Percentiles rank a stretch among this genome's conserved stretches.
Conservation (phyloP, 1,139 yeast genomes). For the Taiozyma sp. region DNA sequence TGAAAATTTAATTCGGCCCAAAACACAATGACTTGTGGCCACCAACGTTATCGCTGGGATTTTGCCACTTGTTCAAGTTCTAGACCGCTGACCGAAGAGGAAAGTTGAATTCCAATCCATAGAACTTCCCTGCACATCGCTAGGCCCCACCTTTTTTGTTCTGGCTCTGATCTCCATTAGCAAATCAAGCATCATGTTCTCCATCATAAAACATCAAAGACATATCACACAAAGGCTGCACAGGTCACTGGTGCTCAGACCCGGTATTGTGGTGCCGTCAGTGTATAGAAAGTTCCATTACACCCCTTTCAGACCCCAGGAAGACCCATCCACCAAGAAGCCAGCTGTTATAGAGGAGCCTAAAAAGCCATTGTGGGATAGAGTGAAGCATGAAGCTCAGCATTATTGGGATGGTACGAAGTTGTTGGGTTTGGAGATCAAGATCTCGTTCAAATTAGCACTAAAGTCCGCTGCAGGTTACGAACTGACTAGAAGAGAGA, state of each 20-base stretch:
- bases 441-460: constrained; percentile 77
- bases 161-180: not conserved
- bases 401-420: constrained; percentile 98
- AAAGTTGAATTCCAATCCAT: no score
- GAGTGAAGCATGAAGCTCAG: constrained; percentile 80
- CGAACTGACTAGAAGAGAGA: constrained; percentile 86
- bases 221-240: not conserved
- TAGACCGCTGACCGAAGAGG: no score
- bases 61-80: not conserved
- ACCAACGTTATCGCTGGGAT: not conserved
- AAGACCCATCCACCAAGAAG: not conserved
- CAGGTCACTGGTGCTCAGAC: not conserved
- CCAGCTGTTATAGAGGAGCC: constrained; percentile 22
- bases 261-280: not conserved
- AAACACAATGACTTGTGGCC: not conserved
- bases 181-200: not conserved
- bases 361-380: constrained; percentile 68
- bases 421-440: constrained; percentile 83
- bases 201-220: not conserved
- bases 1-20: not conserved
- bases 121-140: no score
- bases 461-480: constrained; percentile 87
- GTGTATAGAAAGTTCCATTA: not conserved
- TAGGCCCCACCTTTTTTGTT: no score
- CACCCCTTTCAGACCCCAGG: not conserved